Conservation (phyloP, 495 filamentous ascomycete species). For the Lophiostoma macrostomum region DNA sequence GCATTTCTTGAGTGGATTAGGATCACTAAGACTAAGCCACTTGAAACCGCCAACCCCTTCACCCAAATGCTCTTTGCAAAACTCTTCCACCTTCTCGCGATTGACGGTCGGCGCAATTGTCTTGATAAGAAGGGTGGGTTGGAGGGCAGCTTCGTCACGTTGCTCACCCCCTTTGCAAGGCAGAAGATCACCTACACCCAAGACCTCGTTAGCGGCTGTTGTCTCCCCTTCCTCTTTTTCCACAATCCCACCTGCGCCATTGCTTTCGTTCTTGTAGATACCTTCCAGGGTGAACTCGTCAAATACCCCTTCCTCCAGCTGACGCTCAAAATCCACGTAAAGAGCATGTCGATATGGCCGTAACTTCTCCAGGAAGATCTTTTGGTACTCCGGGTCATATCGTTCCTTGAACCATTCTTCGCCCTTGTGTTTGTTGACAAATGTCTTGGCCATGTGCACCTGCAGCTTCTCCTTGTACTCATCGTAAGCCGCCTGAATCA, state of each 20-base stretch:
- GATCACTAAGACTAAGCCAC: conserved; percentile 90
- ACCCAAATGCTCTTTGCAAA: conserved; percentile 87
- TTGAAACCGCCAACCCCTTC: conserved; percentile 84
- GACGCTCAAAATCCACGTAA: conserved; percentile 80
- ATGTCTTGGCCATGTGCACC: conserved; percentile 80
- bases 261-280: conserved; percentile 89
- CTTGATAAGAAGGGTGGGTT: conserved; percentile 94
- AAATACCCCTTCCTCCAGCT: conserved; percentile 76
- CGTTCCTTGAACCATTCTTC: conserved; percentile 99
- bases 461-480: conserved; percentile 91
- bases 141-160: conserved; percentile 74
- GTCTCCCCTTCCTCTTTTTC: conserved; percentile 96
- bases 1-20: conserved; percentile 93
- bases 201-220: conserved; percentile 82
- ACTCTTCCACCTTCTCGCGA: conserved; percentile 85
- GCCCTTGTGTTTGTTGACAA: conserved; percentile 83
- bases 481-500: conserved; percentile 91
- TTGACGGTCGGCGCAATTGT: conserved; percentile 96
- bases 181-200: conserved; percentile 85
- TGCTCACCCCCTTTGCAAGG: conserved; percentile 76
- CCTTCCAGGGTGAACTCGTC: conserved; percentile 95
- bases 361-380: conserved; percentile 63
- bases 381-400: conserved; percentile 77
- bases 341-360: conserved; percentile 69
- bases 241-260: conserved; percentile 77